Base-by-base conservation (phyloP, 2,329 filamentous ascomycete species). In the Macrophomina pseudophaseolina region DNA sequence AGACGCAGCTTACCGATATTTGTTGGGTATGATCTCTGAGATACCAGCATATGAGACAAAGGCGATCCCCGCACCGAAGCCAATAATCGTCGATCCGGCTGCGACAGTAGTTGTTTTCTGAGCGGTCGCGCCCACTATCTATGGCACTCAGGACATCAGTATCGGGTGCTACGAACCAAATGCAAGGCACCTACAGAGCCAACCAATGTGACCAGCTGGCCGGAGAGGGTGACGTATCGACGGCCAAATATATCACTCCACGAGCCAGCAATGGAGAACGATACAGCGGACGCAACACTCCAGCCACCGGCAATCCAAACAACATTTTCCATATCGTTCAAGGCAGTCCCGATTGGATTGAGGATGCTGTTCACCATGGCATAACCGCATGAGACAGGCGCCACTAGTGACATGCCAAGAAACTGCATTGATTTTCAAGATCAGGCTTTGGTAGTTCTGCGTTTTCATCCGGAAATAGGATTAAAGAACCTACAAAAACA, bases 171-270 rank as follows among this genome's bases (percentile, higher is more conserved):
- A 38, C 35, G 11, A 38, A 38, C 11, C 35, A 12, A 7, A 75
- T 76, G 51, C 79, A 58, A 23, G 30, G 16, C 4, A 60, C 56
- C 33, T 16, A 60, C 56, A 30, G 70, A 71, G 4, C 75, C 76
- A 60, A 77, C 68, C 5, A 77, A 52, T 7, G 72, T 74, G 14
- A 78, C 65, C 28, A 70, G 51, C 9, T 72, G 72, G 2, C 74
- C 74, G 46, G 72, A 71, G 28, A 76, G 71, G 66, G 76, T 76
- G 63, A 77, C 75, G 66, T 54, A 67, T 32, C 75, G 64, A 33
- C 74, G 62, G 7, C 75, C 76, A 42, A 78, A 76, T 16, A 78
- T 75, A 58, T 78, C 76, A 14, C 70, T 73, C 5, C 77, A 64
- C n/a, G 71, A 68, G 6, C 76, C 75, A 33, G 76, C 74, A 46